phyloP scores from a whole-genome alignment of 1,284 basidiomycete species.

The Sporisorium sorghi region DNA sequence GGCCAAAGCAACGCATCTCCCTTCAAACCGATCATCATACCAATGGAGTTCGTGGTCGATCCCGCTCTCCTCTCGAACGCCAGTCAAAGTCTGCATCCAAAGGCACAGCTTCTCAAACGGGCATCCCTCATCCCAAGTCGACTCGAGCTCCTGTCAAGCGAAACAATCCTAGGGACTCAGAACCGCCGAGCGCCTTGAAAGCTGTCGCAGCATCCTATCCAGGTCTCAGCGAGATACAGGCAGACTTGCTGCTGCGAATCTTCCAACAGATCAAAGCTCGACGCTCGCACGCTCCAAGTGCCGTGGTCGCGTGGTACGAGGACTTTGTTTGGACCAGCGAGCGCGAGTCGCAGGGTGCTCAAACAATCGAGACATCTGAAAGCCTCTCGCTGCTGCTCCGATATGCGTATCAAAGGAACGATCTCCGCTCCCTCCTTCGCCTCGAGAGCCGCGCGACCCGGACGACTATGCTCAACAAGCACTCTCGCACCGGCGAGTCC shows the following conservation, averaged over 20 bases:
- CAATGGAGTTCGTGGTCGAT: background rate
- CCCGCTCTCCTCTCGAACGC: background rate
- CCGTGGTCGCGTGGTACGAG: constrained; percentile 37
- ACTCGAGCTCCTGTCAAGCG: no score
- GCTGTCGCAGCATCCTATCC: constrained; percentile 16
- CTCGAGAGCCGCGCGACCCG: constrained; percentile 25
- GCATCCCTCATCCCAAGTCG: background rate
- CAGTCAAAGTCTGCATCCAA: background rate
- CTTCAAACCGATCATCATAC: background rate
- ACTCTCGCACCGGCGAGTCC: background rate
- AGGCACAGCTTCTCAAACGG: background rate
- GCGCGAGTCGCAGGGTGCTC: constrained; percentile 18
- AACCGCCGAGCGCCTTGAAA: background rate
- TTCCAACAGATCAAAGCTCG: constrained; percentile 7
- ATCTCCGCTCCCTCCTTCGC: constrained; percentile 28
- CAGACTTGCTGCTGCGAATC: constrained; percentile 10
- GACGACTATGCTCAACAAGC: background rate
- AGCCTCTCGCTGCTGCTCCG: constrained; percentile 27
- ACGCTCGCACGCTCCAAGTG: constrained; percentile 16
- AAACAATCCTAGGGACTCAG: background rate
- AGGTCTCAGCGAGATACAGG: constrained; percentile 13
- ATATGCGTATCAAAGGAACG: constrained; percentile 25
- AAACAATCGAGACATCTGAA: constrained; percentile 19
- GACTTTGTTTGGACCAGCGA: constrained; percentile 32
- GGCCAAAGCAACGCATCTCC: background rate